Percentiles rank a stretch among this genome's conserved stretches.
Conservation (phyloP, 179 eudicot genomes). For the Spergularia azorica region DNA sequence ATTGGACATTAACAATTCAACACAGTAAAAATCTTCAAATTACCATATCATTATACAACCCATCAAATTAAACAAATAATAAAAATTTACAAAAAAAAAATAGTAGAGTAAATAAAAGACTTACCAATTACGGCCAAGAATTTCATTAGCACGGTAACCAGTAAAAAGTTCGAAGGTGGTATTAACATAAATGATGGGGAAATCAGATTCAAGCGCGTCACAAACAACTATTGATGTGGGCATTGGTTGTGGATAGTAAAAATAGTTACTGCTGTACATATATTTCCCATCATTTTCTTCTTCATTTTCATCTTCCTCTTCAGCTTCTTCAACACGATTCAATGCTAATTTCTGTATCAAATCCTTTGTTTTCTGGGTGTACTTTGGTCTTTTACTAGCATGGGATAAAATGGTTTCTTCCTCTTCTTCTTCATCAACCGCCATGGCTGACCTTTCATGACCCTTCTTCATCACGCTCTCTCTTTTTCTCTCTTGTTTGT, state of each 20-base stretch:
- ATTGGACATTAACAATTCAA: too few relatives aligned
- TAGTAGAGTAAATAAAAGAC: neutral
- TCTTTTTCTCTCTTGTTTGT: neutral
- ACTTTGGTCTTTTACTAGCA: constrained; percentile 56
- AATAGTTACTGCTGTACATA: constrained; percentile 21
- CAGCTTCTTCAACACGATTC: constrained; percentile 15
- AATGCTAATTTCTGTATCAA: neutral
- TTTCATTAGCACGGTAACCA: constrained; percentile 79
- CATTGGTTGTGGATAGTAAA: constrained; percentile 37
- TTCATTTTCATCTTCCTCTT: constrained; percentile 19
- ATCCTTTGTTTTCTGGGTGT: constrained; percentile 24
- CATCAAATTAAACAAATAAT: neutral
- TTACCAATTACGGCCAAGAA: constrained; percentile 85
- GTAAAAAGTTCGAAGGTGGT: constrained; percentile 68
- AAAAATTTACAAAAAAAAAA: neutral
- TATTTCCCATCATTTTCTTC: constrained; percentile 16
- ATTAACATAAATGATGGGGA: constrained; percentile 81
- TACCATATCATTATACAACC: too few relatives aligned
- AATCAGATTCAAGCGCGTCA: constrained; percentile 77
- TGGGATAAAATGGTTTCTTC: constrained; percentile 20
- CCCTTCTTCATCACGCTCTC: constrained; percentile 5
- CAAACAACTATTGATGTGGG: constrained; percentile 78
- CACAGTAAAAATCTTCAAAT: too few relatives aligned
- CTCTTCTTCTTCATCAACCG: constrained; percentile 22
- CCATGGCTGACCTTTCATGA: constrained; percentile 22